Evolutionary conservation across 108 stramenopile genomes (phyloP).

Genomic region (Conticribra guillardii): DNA sequence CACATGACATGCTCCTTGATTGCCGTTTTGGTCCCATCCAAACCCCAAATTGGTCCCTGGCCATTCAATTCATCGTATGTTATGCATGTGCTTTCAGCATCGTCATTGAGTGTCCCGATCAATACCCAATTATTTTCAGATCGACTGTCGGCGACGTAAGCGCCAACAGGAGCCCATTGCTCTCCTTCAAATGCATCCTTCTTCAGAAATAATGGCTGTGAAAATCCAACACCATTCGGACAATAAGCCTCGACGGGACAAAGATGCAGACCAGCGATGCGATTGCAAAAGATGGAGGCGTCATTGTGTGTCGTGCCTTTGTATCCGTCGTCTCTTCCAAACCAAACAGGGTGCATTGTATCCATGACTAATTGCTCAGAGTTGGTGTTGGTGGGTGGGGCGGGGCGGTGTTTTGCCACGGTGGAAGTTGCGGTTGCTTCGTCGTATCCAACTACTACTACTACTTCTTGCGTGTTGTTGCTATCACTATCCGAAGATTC

Average conservation of each 20-base stretch:
- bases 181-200: constrained; percentile 19
- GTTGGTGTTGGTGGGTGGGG: neutral
- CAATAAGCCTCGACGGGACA: constrained; percentile 37
- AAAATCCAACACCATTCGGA: constrained; percentile 12
- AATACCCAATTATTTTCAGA: constrained; percentile 20
- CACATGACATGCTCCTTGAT: constrained; percentile 38
- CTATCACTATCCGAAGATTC: too few relatives aligned
- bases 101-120: constrained; percentile 13
- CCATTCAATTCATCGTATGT: constrained; percentile 6
- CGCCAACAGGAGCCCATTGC: constrained; percentile 33
- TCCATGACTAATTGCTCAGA: constrained; percentile 17
- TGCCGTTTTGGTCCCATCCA: constrained; percentile 2
- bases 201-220: constrained; percentile 18
- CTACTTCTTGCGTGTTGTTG: too few relatives aligned
- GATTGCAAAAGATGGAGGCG: constrained; percentile 26
- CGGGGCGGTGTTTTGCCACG: too few relatives aligned
- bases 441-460: too few relatives aligned
- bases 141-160: neutral
- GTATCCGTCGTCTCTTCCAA: constrained; percentile 30
- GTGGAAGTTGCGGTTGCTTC: too few relatives aligned
- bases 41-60: constrained; percentile 15
- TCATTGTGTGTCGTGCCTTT: constrained; percentile 26
- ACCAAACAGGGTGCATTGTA: constrained; percentile 33
- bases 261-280: constrained; percentile 18
- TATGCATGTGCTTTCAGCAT: neutral